Base-by-base conservation (phyloP, 495 filamentous ascomycete genomes). In the Aspergillus funiculosus region DNA sequence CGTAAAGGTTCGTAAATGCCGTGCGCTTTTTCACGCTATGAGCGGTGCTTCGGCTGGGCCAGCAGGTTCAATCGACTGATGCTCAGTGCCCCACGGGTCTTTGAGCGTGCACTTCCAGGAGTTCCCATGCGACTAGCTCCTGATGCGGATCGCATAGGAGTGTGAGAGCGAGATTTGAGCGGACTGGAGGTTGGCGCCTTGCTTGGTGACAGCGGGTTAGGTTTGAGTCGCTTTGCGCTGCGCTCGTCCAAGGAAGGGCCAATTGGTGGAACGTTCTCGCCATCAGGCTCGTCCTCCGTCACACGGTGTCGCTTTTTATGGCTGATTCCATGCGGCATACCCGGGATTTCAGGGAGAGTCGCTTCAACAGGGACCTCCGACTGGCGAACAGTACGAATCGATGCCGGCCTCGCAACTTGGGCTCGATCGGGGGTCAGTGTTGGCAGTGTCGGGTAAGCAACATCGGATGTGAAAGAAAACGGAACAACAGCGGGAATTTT, bases 231-330 rank as follows among this genome's bases (percentile, higher is more conserved):
- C 52, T 78, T 72, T 27, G 67, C 57, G 54, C 64, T 62, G 50
- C 69, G 65, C 52, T 62, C 53, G 21, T 71, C 63, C 43, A 63
- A 5, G 46, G 60, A 26, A n/a, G 56, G 17, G 50, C 69, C 48
- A 44, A 55, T 44, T 29, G 64, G 69, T 17, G 61, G 59, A 24
- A 77, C 62, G 42, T 73, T 69, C 62, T 78, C 64, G 7, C 54
- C 22, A 48, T 75, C 59, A 30, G 58, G 43, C 52, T 61, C 52
- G 58, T 72, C 67, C 10, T 58, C 61, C 22, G 68, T 65, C n/a
- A 64, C 68, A 20, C 77, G 74, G 45, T 74, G 71, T 54, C 83
- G 74, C 68, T 87, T 88, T 71, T 89, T 87, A 66, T 84, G 87
- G 3, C 64, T 57, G 56, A 89, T 79, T 24, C 85, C 85, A 54